These are phyloP conservation scores for Mycena pura DNA, from an alignment of 768 basidiomycete genomes.

Conservation along the genomic window DNA sequence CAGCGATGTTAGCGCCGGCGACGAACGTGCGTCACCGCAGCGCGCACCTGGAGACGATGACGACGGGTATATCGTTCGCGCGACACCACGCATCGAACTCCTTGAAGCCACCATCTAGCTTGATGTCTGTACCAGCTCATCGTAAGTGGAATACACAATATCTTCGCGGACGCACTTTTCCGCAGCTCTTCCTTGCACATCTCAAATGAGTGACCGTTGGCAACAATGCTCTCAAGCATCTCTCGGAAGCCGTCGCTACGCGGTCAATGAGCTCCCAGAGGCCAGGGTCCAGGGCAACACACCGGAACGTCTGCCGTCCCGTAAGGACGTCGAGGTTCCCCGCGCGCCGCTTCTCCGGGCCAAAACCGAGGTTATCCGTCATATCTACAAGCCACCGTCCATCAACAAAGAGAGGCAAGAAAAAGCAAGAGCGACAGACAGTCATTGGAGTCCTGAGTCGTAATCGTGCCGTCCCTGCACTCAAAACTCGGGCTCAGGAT, in stretches of 20 bases:
- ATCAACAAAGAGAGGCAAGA: neutral
- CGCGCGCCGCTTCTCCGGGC: slow-evolving; percentile 71
- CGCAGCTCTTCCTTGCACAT: slow-evolving; percentile 80
- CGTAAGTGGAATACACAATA: neutral
- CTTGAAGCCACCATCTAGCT: slow-evolving; percentile 88
- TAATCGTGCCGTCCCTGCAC: slow-evolving; percentile 91
- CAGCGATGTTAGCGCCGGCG: slow-evolving; percentile 6
- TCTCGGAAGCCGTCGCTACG: slow-evolving; percentile 84
- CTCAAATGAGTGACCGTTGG: slow-evolving; percentile 81
- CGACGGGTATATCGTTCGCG: slow-evolving; percentile 78
- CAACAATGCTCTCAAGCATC: slow-evolving; percentile 83
- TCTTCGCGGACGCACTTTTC: slow-evolving; percentile 60
- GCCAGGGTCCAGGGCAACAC: slow-evolving; percentile 29
- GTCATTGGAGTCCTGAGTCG: slow-evolving; percentile 91
- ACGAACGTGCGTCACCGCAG: no score
- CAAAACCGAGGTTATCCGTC: slow-evolving; percentile 92
- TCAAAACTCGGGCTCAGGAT: neutral
- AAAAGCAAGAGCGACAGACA: slow-evolving; percentile 53
- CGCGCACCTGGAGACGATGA: slow-evolving; percentile 87
- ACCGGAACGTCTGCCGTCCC: slow-evolving; percentile 76
- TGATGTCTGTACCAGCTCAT: slow-evolving; percentile 64
- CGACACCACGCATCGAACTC: slow-evolving; percentile 89
- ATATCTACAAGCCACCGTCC: slow-evolving; percentile 60
- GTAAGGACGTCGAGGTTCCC: slow-evolving; percentile 77
- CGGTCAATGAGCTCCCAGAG: neutral